Base-by-base conservation (phyloP, 345 rosid species). In the Hypericum androsaemum region DNA sequence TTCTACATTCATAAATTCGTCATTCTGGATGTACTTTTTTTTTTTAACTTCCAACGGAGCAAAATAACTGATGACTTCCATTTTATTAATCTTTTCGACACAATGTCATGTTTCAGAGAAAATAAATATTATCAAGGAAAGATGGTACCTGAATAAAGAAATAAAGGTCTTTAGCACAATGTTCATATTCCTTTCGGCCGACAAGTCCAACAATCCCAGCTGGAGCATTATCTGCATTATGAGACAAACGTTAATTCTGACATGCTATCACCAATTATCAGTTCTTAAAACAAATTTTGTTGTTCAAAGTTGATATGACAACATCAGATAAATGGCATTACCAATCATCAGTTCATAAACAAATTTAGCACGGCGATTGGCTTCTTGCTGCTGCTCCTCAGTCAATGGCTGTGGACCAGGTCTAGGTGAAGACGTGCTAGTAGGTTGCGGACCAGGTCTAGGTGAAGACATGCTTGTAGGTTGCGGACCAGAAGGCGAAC, bases 261-360 rank as follows among this genome's bases (percentile, higher is more conserved):
- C 32, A 37, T 37, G 32, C 32, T 4, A 22, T 22, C 4, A 37
- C 10, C 11, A 43, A 11, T 0, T 43, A 50, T 9, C 8, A 36
- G 50, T 45, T 12, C 40, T 38, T 37, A 48, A 52, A 14, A 5
- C 44, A n/a, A 38, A 47, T 38, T 49, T 42, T 9, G 10, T 41
- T n/a, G 16, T 22, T 12, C 16, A 13, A 54, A 39, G 64, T 17
- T 37, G 43, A 32, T 49, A 13, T 35, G 0, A 41, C n/a, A 4
- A 49, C 38, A 9, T 6, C 9, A 41, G 44, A 60, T 61, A 10
- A 50, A 45, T 28, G 39, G 32, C 10, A 12, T 64, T 89, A 88
- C 99, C 94, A 11, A 88, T 86, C 82, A 94, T 94, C 39, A 94
- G 73, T 74, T 83, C 87, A 43, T 82, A 85, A 9, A 88, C 97